Percentiles rank a stretch among this genome's conserved stretches.
Conservation (phyloP, 352 stramenopile species). For the Globisporangium spinosum region DNA sequence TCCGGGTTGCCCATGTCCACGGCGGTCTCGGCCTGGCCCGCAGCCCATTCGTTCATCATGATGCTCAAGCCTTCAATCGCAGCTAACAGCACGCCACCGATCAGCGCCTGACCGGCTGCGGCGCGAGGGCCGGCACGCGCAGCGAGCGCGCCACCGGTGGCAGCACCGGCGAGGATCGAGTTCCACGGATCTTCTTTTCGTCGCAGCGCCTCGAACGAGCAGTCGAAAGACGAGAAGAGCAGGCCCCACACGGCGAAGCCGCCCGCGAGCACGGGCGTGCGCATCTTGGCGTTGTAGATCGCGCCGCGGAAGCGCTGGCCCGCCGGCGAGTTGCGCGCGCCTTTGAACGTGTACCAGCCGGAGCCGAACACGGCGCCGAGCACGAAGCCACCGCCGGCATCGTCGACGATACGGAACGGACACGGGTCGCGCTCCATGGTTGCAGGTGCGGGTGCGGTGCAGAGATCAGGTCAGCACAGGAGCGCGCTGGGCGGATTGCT, state of each 20-base stretch:
- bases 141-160: slow-evolving; percentile 95
- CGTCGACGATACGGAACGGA: slow-evolving; percentile 98
- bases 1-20: slow-evolving; percentile 55
- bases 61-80: slow-evolving; percentile 98
- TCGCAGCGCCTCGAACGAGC: slow-evolving; percentile 94
- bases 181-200: slow-evolving; percentile 99
- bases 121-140: slow-evolving; percentile 92
- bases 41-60: slow-evolving; percentile 89
- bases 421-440: slow-evolving; percentile 93
- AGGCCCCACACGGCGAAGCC: slow-evolving; percentile 96
- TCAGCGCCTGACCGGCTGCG: slow-evolving; percentile 90
- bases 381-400: slow-evolving; percentile 96
- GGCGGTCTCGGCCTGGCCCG: slow-evolving; percentile 48
- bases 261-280: slow-evolving; percentile 90
- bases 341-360: slow-evolving; percentile 96
- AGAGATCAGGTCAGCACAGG: slow-evolving; percentile 1
- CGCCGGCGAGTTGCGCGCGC: slow-evolving; percentile 90
- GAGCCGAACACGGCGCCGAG: slow-evolving; percentile 94
- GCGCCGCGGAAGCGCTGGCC: slow-evolving; percentile 89
- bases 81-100: slow-evolving; percentile 94
- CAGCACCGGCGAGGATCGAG: slow-evolving; percentile 96
- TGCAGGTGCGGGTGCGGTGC: not conserved
- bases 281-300: slow-evolving; percentile 93
- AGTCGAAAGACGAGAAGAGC: slow-evolving; percentile 98
- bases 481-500: not conserved